phyloP scores from a whole-genome alignment of 2,329 filamentous ascomycete genomes.

The Paecilomyces formosus region DNA sequence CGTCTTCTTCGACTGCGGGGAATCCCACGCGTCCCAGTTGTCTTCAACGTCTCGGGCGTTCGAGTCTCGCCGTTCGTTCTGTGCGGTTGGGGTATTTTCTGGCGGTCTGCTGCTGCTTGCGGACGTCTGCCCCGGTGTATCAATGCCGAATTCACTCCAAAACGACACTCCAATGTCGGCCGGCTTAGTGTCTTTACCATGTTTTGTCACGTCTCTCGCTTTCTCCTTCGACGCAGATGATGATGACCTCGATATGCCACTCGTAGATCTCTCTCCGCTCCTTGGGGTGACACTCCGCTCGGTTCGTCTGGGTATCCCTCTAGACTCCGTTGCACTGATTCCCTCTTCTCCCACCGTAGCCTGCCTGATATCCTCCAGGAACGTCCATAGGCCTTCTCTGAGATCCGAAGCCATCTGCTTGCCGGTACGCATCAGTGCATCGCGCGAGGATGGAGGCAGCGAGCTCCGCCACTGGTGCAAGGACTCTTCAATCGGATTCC shows the following conservation, averaged over 20 bases:
- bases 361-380: slow-evolving; percentile 90
- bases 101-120: slow-evolving; percentile 15
- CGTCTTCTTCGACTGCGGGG: slow-evolving; percentile 33
- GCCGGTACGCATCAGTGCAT: slow-evolving; percentile 47
- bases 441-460: slow-evolving; percentile 39
- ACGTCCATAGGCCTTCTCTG: slow-evolving; percentile 83
- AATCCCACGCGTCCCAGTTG: slow-evolving; percentile 51
- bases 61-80: slow-evolving; percentile 28
- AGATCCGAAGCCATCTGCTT: slow-evolving; percentile 87
- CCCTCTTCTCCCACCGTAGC: slow-evolving; percentile 94
- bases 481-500: slow-evolving; percentile 20
- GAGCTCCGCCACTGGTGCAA: slow-evolving; percentile 33
- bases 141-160: slow-evolving; percentile 46
- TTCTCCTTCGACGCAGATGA: slow-evolving; percentile 22
- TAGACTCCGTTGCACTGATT: slow-evolving; percentile 49
- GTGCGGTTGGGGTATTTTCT: slow-evolving; percentile 23
- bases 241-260: slow-evolving; percentile 19
- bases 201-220: slow-evolving; percentile 23
- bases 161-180: slow-evolving; percentile 39
- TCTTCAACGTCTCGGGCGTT: slow-evolving; percentile 41
- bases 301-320: slow-evolving; percentile 22
- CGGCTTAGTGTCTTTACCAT: slow-evolving; percentile 35
- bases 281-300: slow-evolving; percentile 24
- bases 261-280: slow-evolving; percentile 23
- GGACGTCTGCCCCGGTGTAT: slow-evolving; percentile 37